phyloP scores from a whole-genome alignment of 805 yeast species.

The Priceomyces carsonii region DNA sequence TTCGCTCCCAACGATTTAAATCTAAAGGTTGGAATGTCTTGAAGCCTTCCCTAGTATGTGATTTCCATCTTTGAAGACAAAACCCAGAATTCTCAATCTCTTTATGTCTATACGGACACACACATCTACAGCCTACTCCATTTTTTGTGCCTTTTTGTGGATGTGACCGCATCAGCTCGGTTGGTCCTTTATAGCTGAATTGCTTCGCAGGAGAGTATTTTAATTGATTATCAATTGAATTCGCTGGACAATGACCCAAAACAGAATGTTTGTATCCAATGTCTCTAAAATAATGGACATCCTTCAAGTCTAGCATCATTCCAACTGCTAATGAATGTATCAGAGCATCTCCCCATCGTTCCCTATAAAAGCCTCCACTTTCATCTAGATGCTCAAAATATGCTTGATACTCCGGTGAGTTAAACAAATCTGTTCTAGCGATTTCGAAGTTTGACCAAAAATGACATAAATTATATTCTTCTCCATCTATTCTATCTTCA shows the following conservation, averaged over 20 bases:
- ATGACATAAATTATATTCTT: slow-evolving; percentile 77
- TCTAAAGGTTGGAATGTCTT: slow-evolving; percentile 18
- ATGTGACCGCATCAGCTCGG: slow-evolving; percentile 9
- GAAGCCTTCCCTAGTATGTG: slow-evolving; percentile 33
- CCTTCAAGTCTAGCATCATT: slow-evolving; percentile 63
- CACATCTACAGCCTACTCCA: slow-evolving; percentile 85
- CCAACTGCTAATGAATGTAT: slow-evolving; percentile 87
- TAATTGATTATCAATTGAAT: slow-evolving; percentile 51
- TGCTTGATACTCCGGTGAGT: slow-evolving; percentile 59
- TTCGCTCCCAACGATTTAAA: slow-evolving; percentile 24
- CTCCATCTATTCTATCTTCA: slow-evolving; percentile 63
- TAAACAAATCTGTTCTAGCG: slow-evolving; percentile 77
- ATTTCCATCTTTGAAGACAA: slow-evolving; percentile 55
- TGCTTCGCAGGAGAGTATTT: slow-evolving; percentile 37
- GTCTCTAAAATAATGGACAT: slow-evolving; percentile 89
- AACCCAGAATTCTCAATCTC: slow-evolving; percentile 60
- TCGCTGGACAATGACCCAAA: slow-evolving; percentile 79
- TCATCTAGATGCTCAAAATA: slow-evolving; percentile 70
- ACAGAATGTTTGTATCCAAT: slow-evolving; percentile 86
- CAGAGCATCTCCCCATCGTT: slow-evolving; percentile 98
- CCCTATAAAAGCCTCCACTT: slow-evolving; percentile 82
- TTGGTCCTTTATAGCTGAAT: slow-evolving; percentile 19
- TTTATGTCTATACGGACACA: slow-evolving; percentile 55
- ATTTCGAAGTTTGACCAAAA: slow-evolving; percentile 95
- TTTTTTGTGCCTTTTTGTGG: slow-evolving; percentile 18